These are phyloP conservation scores for Curvularia sp. DNA, from an alignment of 2,329 filamentous ascomycete genomes.

Conservation along the genomic window DNA sequence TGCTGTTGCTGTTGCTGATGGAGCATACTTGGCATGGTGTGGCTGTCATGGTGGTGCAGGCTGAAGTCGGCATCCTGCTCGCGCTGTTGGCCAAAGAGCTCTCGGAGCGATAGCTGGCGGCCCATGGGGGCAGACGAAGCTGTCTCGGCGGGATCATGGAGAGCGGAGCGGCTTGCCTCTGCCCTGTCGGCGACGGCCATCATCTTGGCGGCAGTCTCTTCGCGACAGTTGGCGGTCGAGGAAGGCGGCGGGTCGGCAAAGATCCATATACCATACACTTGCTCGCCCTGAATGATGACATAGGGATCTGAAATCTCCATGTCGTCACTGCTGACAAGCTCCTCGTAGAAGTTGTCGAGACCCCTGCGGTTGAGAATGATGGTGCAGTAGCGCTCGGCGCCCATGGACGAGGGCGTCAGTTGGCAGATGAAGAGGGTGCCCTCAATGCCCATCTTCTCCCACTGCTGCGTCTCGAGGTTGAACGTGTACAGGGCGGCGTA, in stretches of 20 bases:
- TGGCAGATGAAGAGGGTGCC: slow-evolving; percentile 89
- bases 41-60: slow-evolving; percentile 54
- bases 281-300: slow-evolving; percentile 60
- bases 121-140: slow-evolving; percentile 56
- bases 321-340: slow-evolving; percentile 52
- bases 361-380: slow-evolving; percentile 58
- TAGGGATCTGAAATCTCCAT: slow-evolving; percentile 63
- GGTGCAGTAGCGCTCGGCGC: slow-evolving; percentile 52
- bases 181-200: slow-evolving; percentile 62
- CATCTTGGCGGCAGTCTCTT: slow-evolving; percentile 62
- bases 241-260: slow-evolving; percentile 65
- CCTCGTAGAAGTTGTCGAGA: slow-evolving; percentile 56
- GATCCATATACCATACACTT: slow-evolving; percentile 69
- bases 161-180: slow-evolving; percentile 56
- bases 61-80: slow-evolving; percentile 60
- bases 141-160: slow-evolving; percentile 41
- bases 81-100: slow-evolving; percentile 63
- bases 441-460: slow-evolving; percentile 87
- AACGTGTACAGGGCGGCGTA: slow-evolving; percentile 89
- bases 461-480: slow-evolving; percentile 66
- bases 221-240: slow-evolving; percentile 60
- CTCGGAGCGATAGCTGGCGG: slow-evolving; percentile 60
- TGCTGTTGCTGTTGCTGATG: slow-evolving; percentile 52
- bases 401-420: slow-evolving; percentile 51
- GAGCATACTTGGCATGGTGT: slow-evolving; percentile 30